A percentile compares a stretch with the other conserved stretches of the same genome.
phyloP scores from a whole-genome alignment of 1,139 yeast species.

The Blastobotrys persicus region DNA sequence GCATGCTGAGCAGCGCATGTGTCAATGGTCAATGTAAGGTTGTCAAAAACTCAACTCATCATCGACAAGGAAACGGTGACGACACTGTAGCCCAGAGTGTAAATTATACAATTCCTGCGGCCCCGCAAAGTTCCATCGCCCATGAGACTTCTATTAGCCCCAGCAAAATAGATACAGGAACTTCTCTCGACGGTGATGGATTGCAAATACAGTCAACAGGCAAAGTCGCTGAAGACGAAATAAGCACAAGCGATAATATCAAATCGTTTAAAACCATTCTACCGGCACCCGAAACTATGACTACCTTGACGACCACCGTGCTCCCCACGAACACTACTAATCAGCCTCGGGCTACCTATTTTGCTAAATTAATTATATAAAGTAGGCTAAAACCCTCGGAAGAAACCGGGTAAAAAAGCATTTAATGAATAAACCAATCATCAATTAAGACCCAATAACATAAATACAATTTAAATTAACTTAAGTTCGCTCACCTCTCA shows the following conservation, averaged over 20 bases:
- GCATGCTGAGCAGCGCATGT: neutral
- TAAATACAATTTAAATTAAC: conserved; percentile 9
- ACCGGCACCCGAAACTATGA: neutral
- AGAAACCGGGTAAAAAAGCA: too few relatives aligned
- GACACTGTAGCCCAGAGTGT: neutral
- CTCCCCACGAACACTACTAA: neutral
- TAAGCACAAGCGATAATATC: too few relatives aligned
- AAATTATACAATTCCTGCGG: neutral
- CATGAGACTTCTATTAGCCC: too few relatives aligned
- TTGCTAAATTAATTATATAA: neutral
- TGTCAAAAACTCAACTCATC: neutral
- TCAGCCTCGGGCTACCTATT: neutral
- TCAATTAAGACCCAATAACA: conserved; percentile 11
- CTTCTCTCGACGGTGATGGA: too few relatives aligned
- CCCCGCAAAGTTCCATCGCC: neutral
- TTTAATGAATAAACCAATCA: conserved; percentile 1
- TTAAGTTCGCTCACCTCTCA: conserved; percentile 68
- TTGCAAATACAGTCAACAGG: neutral
- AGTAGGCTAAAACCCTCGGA: too few relatives aligned
- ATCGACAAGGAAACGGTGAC: neutral
- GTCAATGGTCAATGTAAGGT: neutral
- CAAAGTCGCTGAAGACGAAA: too few relatives aligned
- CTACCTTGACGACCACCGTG: neutral
- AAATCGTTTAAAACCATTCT: too few relatives aligned
- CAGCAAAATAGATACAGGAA: too few relatives aligned